phyloP scores from a whole-genome alignment of 2,329 filamentous ascomycete genomes.

The Rhynchosporium agropyri region DNA sequence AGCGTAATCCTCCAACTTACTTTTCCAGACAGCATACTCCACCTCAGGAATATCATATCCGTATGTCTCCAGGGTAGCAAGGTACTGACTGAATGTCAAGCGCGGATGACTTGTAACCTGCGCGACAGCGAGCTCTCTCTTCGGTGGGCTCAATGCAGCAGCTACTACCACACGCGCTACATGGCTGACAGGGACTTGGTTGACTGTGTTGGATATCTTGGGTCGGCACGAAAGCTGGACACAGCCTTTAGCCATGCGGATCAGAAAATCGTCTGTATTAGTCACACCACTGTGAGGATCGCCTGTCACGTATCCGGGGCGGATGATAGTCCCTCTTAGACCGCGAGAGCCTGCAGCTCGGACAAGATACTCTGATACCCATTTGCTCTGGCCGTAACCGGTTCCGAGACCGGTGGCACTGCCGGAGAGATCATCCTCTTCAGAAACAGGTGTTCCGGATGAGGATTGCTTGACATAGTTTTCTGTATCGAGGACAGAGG shows the following conservation, averaged over 20 bases:
- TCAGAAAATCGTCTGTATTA: constrained; percentile 87
- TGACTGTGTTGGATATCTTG: constrained; percentile 82
- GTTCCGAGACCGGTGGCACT: constrained; percentile 77
- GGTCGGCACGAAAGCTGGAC: constrained; percentile 76
- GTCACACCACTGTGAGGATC: constrained; percentile 69
- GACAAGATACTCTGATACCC: constrained; percentile 70
- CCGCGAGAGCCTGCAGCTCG: constrained; percentile 79
- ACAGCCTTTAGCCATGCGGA: constrained; percentile 85
- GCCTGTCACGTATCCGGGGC: constrained; percentile 84
- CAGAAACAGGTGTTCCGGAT: constrained; percentile 65
- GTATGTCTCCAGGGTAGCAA: constrained; percentile 70
- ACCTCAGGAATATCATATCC: constrained; percentile 72
- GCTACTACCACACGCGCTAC: constrained; percentile 81
- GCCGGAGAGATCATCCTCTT: constrained; percentile 77
- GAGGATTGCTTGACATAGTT: constrained; percentile 77
- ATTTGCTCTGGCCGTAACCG: constrained; percentile 91
- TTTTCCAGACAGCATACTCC: constrained; percentile 69
- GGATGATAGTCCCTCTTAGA: constrained; percentile 72
- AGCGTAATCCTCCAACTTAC: constrained; percentile 60
- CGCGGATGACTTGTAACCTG: constrained; percentile 82
- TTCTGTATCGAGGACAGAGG: constrained; percentile 78
- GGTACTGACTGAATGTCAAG: constrained; percentile 75
- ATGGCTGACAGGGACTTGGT: constrained; percentile 84
- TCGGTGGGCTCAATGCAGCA: constrained; percentile 53
- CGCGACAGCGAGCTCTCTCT: constrained; percentile 54